phyloP scores from a whole-genome alignment of 2,329 filamentous ascomycete species.

The Teratosphaeriaceae sp. region DNA sequence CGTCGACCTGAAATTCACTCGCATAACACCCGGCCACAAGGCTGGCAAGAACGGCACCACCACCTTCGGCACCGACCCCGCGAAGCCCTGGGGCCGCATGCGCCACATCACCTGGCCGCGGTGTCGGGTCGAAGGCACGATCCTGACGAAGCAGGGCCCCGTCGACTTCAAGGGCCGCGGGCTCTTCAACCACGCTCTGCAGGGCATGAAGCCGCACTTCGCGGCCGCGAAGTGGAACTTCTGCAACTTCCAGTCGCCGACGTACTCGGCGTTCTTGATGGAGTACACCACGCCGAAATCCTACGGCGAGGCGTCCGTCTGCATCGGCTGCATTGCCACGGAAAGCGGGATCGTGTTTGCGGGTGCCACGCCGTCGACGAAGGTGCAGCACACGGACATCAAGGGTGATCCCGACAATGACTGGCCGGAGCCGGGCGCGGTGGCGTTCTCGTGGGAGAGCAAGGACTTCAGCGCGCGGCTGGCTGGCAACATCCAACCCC shows the following conservation, averaged over 20 bases:
- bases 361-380: conserved; percentile 56
- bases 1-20: conserved; percentile 78
- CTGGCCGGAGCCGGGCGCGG: conserved; percentile 78
- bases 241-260: conserved; percentile 80
- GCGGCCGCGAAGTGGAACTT: conserved; percentile 90
- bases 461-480: conserved; percentile 62
- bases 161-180: conserved; percentile 76
- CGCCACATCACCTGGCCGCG: conserved; percentile 92
- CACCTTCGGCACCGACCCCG: conserved; percentile 77
- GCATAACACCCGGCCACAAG: conserved; percentile 71
- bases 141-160: conserved; percentile 73
- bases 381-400: conserved; percentile 61
- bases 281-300: conserved; percentile 91
- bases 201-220: conserved; percentile 99
- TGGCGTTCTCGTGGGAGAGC: conserved; percentile 72
- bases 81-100: conserved; percentile 87
- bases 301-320: conserved; percentile 79
- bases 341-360: conserved; percentile 74
- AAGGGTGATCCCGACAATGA: conserved; percentile 70
- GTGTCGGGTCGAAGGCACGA: conserved; percentile 71
- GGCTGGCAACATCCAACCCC: conserved; percentile 60
- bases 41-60: conserved; percentile 78
- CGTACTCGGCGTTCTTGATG: conserved; percentile 86
- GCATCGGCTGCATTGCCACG: conserved; percentile 73
- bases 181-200: conserved; percentile 76